phyloP scores from a whole-genome alignment of 1,284 basidiomycete species.

The Ganoderma lucidum region DNA sequence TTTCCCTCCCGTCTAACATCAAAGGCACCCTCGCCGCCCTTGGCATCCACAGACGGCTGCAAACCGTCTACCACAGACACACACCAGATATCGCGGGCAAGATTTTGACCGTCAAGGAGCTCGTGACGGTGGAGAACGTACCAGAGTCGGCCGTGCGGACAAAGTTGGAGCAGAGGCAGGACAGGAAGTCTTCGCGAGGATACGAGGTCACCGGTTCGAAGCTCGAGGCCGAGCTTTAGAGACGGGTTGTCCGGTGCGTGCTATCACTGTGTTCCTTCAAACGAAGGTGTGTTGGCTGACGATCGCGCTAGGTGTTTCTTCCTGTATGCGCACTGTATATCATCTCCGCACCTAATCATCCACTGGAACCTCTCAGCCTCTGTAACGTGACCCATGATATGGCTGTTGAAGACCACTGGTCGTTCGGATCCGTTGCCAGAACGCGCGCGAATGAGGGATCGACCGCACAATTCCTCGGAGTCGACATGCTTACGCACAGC shows the following conservation, averaged over 20 bases:
- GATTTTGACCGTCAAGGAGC: constrained; percentile 85
- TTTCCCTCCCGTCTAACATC: constrained; percentile 76
- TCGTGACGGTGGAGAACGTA: constrained; percentile 88
- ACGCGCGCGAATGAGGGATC: background rate
- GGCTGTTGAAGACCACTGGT: background rate
- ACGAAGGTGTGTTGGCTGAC: background rate
- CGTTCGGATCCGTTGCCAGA: background rate
- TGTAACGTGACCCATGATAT: background rate
- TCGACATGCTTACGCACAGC: no score
- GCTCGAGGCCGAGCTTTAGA: constrained; percentile 27
- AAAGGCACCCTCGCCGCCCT: constrained; percentile 80
- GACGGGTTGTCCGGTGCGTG: constrained; percentile 11
- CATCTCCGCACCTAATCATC: constrained; percentile 12
- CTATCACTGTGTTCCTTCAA: accelerated
- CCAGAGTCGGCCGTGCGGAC: constrained; percentile 67
- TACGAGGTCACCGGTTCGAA: constrained; percentile 60
- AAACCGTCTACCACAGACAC: constrained; percentile 83
- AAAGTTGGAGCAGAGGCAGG: constrained; percentile 68
- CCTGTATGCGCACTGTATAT: constrained; percentile 12
- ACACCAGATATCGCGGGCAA: constrained; percentile 81
- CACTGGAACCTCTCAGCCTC: background rate
- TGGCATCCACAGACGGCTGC: constrained; percentile 81
- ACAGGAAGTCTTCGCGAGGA: constrained; percentile 70
- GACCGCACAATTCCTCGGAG: no score
- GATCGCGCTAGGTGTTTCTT: constrained; percentile 5